phyloP scores from a whole-genome alignment of 805 yeast species.

The Candida maesae region DNA sequence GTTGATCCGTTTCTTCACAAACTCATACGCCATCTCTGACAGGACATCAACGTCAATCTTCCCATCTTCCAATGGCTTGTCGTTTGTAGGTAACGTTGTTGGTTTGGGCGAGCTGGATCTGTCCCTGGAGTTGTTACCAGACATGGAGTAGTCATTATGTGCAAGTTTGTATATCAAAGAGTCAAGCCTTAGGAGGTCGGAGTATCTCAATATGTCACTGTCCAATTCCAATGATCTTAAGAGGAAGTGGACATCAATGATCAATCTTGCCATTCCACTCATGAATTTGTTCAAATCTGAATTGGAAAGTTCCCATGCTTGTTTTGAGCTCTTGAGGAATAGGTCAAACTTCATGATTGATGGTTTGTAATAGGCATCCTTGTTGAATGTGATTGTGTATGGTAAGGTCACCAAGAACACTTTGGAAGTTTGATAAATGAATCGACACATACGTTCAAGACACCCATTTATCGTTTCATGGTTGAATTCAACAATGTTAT shows the following conservation, averaged over 20 bases:
- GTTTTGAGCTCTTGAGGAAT: conserved; percentile 3
- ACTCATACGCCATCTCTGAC: not conserved
- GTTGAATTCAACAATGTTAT: conserved; percentile 16
- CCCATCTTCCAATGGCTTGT: not conserved
- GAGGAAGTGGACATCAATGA: conserved; percentile 12
- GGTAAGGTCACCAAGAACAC: conserved; percentile 18
- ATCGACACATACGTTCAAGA: conserved; percentile 16
- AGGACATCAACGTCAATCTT: conserved; percentile 10
- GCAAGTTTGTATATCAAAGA: conserved; percentile 24
- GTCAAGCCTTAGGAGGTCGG: conserved; percentile 21
- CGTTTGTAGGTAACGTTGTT: too few relatives aligned
- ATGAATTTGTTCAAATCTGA: conserved; percentile 14
- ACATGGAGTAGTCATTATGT: conserved; percentile 15
- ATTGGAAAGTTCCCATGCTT: conserved; percentile 16
- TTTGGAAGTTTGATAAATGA: conserved; percentile 16
- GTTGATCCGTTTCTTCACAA: conserved; percentile 9
- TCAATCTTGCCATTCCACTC: conserved; percentile 15
- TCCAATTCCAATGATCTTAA: conserved; percentile 15
- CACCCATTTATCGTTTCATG: conserved; percentile 19
- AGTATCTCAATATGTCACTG: conserved; percentile 5
- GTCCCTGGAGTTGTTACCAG: too few relatives aligned
- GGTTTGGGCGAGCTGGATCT: too few relatives aligned
- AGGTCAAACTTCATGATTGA: conserved; percentile 7
- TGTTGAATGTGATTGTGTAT: conserved; percentile 9
- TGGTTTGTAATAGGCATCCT: conserved; percentile 5